Evolutionary conservation across 495 filamentous ascomycete genomes (phyloP), one percentile per base, ranked within the genome.

Genomic region (Penicillium robsamsonii): DNA sequence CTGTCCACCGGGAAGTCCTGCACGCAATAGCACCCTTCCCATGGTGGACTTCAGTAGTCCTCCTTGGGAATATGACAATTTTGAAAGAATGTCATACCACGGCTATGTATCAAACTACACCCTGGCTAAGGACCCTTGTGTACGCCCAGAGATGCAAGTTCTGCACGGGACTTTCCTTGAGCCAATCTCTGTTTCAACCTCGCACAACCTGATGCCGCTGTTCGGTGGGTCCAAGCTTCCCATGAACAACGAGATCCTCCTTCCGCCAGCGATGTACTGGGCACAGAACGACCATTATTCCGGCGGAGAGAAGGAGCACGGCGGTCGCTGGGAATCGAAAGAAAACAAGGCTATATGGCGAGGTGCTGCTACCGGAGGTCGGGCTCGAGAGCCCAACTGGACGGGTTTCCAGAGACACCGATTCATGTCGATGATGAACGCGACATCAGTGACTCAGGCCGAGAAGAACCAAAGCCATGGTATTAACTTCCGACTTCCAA

Each of bases 231-330:
- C 79, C 56, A 90, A 91, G 68, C 73, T 90, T 15, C 71, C 79
- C 11, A 79, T 84, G 43, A 89, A 88, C 70, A 90, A 89, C 68
- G 87, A 90, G 52, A 88, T 90, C 50, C 79, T 90, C 22, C 77
- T 91, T 41, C 87, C 87, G 1, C 79, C 83, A 0, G 78, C 86
- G 25, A 84, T 85, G 79, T 87, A 88, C 67, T 85, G 85, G 77
- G 81, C 75, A 29, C 75, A 86, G 25, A 81, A 89, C 38, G 72
- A 78, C 40, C 76, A 80, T 12, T 90, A 86, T 69, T 79, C 75
- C 8, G 83, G 82, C 33, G 75, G 77, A 41, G 72, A 72, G 17
- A 55, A 72, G 7, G 70, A 76, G 22, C 80, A 81, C 12, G 67
- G 71, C 5, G 54, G 46, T 0, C 33, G 64, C 11, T 88, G 87